Conservation (phyloP, 2,329 filamentous ascomycete genomes). For the Phaeoacremonium minimum region DNA sequence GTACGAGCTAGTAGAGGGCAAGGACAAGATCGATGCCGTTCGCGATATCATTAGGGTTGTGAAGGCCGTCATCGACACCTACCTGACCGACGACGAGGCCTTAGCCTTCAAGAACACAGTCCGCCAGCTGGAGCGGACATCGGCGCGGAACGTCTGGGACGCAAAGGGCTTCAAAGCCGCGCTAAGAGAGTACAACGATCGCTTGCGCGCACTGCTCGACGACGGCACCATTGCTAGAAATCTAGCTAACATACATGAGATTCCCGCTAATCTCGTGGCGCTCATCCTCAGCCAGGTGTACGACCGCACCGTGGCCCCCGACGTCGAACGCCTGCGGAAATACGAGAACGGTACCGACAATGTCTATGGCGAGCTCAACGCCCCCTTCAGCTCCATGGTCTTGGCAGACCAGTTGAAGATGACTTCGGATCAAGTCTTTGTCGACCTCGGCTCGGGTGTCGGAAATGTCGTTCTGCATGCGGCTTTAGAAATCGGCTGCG, state of each 20-base stretch:
- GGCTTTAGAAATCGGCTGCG: conserved; percentile 86
- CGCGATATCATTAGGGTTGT: conserved; percentile 70
- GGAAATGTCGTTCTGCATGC: conserved; percentile 95
- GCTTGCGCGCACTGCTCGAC: conserved; percentile 60
- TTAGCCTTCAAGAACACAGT: conserved; percentile 68
- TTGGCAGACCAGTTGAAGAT: conserved; percentile 72
- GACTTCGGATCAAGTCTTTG: conserved; percentile 80
- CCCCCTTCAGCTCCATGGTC: conserved; percentile 78
- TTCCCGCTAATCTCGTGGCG: conserved; percentile 70
- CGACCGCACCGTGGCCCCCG: conserved; percentile 84
- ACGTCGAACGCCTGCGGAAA: conserved; percentile 75
- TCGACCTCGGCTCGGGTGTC: conserved; percentile 92
- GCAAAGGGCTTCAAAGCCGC: conserved; percentile 67
- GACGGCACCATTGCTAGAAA: conserved; percentile 70
- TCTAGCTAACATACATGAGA: conserved; percentile 62
- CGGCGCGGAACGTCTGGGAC: conserved; percentile 60
- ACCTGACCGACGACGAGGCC: conserved; percentile 68
- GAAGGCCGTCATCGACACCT: conserved; percentile 67
- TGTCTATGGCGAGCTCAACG: conserved; percentile 88
- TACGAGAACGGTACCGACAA: conserved; percentile 91
- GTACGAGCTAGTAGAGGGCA: conserved; percentile 73
- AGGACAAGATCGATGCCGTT: conserved; percentile 73
- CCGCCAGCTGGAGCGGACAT: conserved; percentile 71
- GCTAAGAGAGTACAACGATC: conserved; percentile 72
- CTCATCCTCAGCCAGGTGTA: conserved; percentile 87